Base-by-base conservation (phyloP, 2,329 filamentous ascomycete genomes). In the Neofusicoccum kwambonambiense region DNA sequence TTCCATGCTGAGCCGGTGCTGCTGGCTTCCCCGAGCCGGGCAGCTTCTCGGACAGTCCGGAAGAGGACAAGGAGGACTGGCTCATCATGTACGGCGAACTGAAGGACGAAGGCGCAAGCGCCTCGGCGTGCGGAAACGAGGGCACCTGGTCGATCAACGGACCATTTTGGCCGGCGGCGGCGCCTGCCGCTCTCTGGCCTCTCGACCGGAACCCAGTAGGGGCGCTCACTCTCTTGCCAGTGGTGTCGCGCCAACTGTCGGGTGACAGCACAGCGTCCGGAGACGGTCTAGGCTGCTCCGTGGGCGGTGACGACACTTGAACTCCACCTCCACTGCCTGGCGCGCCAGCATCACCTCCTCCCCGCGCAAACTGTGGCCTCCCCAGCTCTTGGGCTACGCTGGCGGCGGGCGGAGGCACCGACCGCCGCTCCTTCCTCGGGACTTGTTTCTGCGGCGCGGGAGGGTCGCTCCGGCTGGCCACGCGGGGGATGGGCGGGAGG, bases 401-500 rank as follows among this genome's bases (percentile, higher is more conserved):
- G 39, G 50, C 51, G 13, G 62, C 34, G n/a, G 37, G 34, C 3
- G 41, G 50, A 34, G 51, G 22, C 41, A 42, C 56, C n/a, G 54
- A 58, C 13, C 54, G 54, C 22, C 54, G 39, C 27, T 58, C 4
- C 7, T 44, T 58, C 22, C 54, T 39, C 7, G 52, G 52, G 2
- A 35, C 19, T 11, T 57, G 54, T 39, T 51, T 52, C 22, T 54
- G 50, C 31, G 45, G 65, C 27, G 27, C 35, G 2, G 61, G 52
- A 19, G 47, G 50, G 54, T 74, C 70, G 35, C 73, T 68, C 68
- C 71, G 73, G 34, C 74, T 77, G 62, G 74, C 75, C 19, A 78
- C 70, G 66, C 77, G 75, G 41, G 76, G 69, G 56, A 79, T 78
- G 52, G 77, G 76, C 9, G 77, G 77, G 22, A 79, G 71, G 62